Percentiles rank a stretch among this genome's conserved stretches.
Evolutionary conservation across 1,284 basidiomycete species (phyloP).

Genomic region (Apiotrichum montevideense): DNA sequence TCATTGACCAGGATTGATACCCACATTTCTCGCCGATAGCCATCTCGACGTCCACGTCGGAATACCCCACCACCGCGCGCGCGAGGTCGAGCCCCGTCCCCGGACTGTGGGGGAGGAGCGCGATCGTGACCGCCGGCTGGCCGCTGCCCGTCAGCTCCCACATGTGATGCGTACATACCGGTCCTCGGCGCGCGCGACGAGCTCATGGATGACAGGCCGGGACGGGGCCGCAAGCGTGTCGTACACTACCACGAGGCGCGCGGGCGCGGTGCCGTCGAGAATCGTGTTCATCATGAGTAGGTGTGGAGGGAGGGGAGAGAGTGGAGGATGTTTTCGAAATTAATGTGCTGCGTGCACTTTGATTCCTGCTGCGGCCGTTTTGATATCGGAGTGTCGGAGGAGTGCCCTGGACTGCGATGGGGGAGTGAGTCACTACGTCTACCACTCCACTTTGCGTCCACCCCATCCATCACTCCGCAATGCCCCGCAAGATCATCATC

Average conservation of each 20-base stretch:
- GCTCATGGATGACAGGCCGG: conserved; percentile 4
- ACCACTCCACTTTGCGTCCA: background rate
- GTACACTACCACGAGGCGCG: conserved; percentile 33
- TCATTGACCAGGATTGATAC: background rate
- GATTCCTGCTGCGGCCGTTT: too few relatives aligned
- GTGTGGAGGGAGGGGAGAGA: too few relatives aligned
- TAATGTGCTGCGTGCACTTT: too few relatives aligned
- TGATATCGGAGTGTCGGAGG: too few relatives aligned
- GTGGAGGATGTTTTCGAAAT: too few relatives aligned
- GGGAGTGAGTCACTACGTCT: too few relatives aligned
- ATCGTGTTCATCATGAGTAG: conserved; percentile 22
- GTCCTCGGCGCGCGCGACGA: conserved; percentile 1
- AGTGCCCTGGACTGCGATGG: too few relatives aligned
- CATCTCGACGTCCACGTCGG: conserved; percentile 6
- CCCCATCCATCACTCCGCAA: background rate
- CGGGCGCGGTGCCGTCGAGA: conserved; percentile 32
- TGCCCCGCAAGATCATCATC: conserved; percentile 41
- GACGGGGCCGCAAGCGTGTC: conserved; percentile 7
- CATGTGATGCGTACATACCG: conserved; percentile 2
- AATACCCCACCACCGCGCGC: conserved; percentile 5
- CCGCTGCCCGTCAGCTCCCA: background rate
- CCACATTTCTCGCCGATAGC: conserved; percentile 21
- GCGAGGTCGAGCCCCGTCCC: conserved; percentile 6
- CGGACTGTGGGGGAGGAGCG: background rate
- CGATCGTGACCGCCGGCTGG: conserved; percentile 15